Evolutionary conservation across 805 yeast species (phyloP).

Genomic region (Tetrapisispora arboricola): DNA sequence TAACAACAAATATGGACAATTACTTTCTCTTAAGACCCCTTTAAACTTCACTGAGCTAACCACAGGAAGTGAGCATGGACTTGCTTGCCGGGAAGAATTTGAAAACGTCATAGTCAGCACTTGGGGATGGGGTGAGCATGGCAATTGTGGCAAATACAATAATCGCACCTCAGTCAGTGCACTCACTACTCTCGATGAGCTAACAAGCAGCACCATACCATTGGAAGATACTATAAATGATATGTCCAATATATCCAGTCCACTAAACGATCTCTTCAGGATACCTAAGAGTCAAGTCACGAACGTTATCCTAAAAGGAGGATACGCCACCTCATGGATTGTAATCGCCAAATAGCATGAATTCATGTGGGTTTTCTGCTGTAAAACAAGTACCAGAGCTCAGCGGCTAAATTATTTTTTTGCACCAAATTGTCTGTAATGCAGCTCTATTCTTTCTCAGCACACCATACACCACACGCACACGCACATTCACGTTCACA

Average conservation of each 20-base stretch:
- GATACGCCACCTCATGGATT: slow-evolving; percentile 26
- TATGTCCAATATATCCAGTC: neutral
- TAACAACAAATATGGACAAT: slow-evolving; percentile 69
- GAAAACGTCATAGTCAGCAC: slow-evolving; percentile 36
- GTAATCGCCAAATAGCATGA: slow-evolving; percentile 5
- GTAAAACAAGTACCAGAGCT: neutral
- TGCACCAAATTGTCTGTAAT: too few species aligned
- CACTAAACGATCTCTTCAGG: neutral
- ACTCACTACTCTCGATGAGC: neutral
- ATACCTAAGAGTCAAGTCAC: slow-evolving; percentile 25
- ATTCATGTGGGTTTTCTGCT: neutral
- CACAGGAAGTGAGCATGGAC: slow-evolving; percentile 85
- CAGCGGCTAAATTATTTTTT: neutral
- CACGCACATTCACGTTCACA: too few species aligned
- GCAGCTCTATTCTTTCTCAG: too few species aligned
- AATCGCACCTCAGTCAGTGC: too few species aligned
- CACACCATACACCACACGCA: neutral
- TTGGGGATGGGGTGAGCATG: slow-evolving; percentile 99
- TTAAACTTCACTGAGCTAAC: slow-evolving; percentile 18
- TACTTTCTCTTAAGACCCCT: slow-evolving; percentile 21
- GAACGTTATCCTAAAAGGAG: slow-evolving; percentile 19
- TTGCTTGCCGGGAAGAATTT: too few species aligned
- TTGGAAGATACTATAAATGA: neutral
- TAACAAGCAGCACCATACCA: neutral
- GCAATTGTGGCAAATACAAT: slow-evolving; percentile 63